Conservation (phyloP, 257 asterid genomes). For the Solanum pinnatisectum region DNA sequence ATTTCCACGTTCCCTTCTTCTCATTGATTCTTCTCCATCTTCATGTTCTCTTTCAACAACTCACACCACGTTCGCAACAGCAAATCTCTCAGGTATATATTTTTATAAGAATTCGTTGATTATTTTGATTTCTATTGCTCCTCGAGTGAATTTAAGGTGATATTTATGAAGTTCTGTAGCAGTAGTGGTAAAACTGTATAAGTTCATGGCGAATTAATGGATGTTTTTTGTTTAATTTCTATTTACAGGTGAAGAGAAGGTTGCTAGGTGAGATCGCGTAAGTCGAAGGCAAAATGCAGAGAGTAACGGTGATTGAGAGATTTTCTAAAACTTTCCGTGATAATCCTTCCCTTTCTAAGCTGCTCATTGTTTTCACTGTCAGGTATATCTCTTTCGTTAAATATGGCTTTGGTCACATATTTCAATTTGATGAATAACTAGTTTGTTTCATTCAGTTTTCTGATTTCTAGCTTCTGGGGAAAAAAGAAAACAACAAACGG, state of each 20-base stretch:
- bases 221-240: neutral
- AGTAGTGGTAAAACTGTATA: neutral
- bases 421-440: neutral
- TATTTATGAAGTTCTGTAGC: neutral
- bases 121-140: neutral
- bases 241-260: slow-evolving; percentile 18
- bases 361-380: slow-evolving; percentile 49
- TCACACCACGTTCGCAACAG: neutral
- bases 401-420: neutral
- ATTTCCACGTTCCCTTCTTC: neutral
- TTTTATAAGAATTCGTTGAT: neutral
- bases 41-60: neutral
- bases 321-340: slow-evolving; percentile 48
- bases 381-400: slow-evolving; percentile 21
- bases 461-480: neutral
- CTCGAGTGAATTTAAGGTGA: neutral
- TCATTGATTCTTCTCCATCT: neutral
- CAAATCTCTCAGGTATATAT: neutral
- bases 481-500: neutral
- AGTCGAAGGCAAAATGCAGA: slow-evolving; percentile 16
- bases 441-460: neutral
- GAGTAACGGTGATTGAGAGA: slow-evolving; percentile 44
- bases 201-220: neutral
- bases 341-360: slow-evolving; percentile 46
- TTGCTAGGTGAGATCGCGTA: neutral